phyloP scores from a whole-genome alignment of 1,284 basidiomycete species.

The Trametes sp. region DNA sequence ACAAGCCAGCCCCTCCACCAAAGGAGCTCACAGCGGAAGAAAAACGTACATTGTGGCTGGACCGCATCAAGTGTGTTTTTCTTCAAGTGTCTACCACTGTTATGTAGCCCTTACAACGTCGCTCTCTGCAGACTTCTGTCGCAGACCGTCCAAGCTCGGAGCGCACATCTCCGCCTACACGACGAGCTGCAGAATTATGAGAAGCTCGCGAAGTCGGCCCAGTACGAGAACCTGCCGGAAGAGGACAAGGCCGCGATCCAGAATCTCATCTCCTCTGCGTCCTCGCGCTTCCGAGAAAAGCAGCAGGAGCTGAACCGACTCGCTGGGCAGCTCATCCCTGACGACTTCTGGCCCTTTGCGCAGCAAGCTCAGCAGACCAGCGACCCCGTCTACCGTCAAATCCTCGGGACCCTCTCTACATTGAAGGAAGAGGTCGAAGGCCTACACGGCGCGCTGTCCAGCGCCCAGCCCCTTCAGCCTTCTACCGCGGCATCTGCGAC shows the following conservation, averaged over 20 bases:
- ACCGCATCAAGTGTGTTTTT: constrained; percentile 41
- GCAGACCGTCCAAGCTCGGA: constrained; percentile 37
- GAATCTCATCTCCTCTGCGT: constrained; percentile 36
- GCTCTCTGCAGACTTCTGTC: constrained; percentile 33
- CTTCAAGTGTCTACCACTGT: neutral
- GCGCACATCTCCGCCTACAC: constrained; percentile 36
- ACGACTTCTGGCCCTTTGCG: constrained; percentile 50
- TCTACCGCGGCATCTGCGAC: neutral
- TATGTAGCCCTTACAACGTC: neutral
- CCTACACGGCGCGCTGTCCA: constrained; percentile 28
- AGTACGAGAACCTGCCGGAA: constrained; percentile 29
- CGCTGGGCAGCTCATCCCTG: constrained; percentile 42
- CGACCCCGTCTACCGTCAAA: constrained; percentile 31
- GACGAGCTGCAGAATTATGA: constrained; percentile 34
- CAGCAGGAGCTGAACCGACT: constrained; percentile 39
- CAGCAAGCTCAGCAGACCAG: constrained; percentile 27
- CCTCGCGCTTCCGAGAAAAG: constrained; percentile 37
- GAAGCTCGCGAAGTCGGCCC: constrained; percentile 30
- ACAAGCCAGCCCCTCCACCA: neutral
- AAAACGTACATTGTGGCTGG: constrained; percentile 40
- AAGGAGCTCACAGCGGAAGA: constrained; percentile 35
- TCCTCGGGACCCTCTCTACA: constrained; percentile 39
- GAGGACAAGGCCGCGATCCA: constrained; percentile 32
- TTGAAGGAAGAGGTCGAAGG: constrained; percentile 35
- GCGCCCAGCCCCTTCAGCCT: neutral